phyloP scores from a whole-genome alignment of 768 basidiomycete genomes.

The Kwoniella mangroviensis region DNA sequence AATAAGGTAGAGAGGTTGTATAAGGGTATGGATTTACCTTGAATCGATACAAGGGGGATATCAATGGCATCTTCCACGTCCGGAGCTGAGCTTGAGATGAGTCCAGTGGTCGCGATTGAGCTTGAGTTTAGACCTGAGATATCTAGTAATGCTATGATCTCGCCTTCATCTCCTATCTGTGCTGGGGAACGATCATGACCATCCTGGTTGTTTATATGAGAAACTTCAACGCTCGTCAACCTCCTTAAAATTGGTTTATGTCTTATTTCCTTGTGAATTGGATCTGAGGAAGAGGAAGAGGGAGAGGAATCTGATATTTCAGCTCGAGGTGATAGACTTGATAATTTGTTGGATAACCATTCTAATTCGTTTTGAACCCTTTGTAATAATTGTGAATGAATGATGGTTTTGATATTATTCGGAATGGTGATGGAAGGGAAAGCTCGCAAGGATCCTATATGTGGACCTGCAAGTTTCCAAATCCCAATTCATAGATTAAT shows the following conservation, averaged over 20 bases:
- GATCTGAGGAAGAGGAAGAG: not conserved
- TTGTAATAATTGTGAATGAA: constrained; percentile 14
- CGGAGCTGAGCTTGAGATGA: too few species aligned
- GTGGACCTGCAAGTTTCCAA: constrained; percentile 16
- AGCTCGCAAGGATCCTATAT: constrained; percentile 13
- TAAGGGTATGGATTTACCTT: not conserved
- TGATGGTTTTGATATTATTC: constrained; percentile 5
- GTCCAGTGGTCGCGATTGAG: too few species aligned
- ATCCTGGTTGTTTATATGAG: too few species aligned
- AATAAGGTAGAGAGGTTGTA: constrained; percentile 10
- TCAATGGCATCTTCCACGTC: not conserved
- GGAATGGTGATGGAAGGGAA: constrained; percentile 18
- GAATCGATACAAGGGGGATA: constrained; percentile 12
- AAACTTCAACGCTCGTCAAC: constrained; percentile 3
- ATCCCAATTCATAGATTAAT: not conserved
- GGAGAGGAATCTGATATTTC: too few species aligned
- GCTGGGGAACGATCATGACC: not conserved
- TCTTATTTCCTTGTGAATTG: not conserved
- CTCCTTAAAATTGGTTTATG: constrained; percentile 1
- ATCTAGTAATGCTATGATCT: constrained; percentile 20
- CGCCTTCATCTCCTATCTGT: not conserved
- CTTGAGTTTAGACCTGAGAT: not conserved
- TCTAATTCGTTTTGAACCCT: constrained; percentile 15
- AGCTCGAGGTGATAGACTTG: not conserved
- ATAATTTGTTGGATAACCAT: not conserved